These are phyloP conservation scores for Chlorokybus atmophyticus DNA, from an alignment of 139 green algal species.

Conservation along the genomic window DNA sequence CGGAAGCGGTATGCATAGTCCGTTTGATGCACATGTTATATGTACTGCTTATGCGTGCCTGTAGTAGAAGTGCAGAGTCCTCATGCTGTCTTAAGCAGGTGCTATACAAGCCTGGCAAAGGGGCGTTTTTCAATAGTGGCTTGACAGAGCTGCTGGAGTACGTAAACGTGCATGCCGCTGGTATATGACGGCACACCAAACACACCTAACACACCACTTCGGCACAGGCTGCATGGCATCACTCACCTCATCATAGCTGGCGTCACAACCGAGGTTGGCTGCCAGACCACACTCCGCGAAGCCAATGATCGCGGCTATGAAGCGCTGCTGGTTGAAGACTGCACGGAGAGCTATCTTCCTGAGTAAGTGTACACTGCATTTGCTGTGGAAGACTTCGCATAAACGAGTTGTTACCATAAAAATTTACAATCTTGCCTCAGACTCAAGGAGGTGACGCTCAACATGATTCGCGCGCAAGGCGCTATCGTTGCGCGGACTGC, in stretches of 20 bases:
- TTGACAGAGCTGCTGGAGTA: constrained; percentile 32
- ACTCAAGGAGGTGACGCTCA: no score
- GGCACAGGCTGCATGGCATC: constrained; percentile 19
- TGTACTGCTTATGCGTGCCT: no score
- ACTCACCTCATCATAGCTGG: constrained; percentile 52
- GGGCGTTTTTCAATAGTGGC: constrained; percentile 49
- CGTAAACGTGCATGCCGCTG: no score
- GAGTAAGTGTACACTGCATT: constrained; percentile 6
- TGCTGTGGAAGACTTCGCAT: no score
- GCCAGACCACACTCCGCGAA: constrained; percentile 51
- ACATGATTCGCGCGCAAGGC: no score
- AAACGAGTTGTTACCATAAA: no score
- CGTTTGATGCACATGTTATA: no score
- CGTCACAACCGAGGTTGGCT: constrained; percentile 48
- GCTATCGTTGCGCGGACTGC: no score
- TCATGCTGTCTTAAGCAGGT: constrained; percentile 10
- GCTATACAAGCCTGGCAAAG: constrained; percentile 51
- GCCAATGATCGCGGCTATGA: constrained; percentile 55
- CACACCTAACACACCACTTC: constrained; percentile 2
- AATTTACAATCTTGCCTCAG: no score
- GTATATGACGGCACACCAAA: no score
- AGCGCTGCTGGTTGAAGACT: constrained; percentile 46
- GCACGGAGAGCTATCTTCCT: constrained; percentile 46
- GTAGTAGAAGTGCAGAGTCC: no score
- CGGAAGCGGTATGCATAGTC: no score